Conservation (phyloP, 2,329 filamentous ascomycete species). For the Aspergillus sp. region DNA sequence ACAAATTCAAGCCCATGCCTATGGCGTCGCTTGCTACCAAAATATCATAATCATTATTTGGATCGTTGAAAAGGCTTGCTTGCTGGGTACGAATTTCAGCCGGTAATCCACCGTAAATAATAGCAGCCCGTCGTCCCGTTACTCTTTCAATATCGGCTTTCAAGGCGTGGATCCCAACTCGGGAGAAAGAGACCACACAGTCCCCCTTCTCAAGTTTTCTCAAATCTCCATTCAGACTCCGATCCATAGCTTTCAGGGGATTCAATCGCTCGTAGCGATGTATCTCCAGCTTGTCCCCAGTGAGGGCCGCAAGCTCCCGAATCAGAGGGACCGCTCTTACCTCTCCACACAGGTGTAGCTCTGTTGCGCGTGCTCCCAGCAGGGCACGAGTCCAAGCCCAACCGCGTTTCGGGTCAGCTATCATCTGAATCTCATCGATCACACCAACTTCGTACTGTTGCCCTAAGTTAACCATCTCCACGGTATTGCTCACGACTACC, state of each 20-base stretch:
- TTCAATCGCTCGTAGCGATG: constrained; percentile 84
- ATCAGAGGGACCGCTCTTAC: constrained; percentile 78
- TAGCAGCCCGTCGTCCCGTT: constrained; percentile 79
- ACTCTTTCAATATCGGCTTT: constrained; percentile 73
- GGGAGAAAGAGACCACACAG: constrained; percentile 82
- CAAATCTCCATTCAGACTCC: constrained; percentile 65
- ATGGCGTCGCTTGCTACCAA: constrained; percentile 94
- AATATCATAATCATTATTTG: constrained; percentile 91
- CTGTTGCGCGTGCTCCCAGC: constrained; percentile 79
- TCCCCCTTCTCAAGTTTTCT: constrained; percentile 79
- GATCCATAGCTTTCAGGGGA: constrained; percentile 65
- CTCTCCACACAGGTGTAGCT: constrained; percentile 93
- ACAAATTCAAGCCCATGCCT: constrained; percentile 94
- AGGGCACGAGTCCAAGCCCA: constrained; percentile 95
- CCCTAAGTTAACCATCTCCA: constrained; percentile 76
- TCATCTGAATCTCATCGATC: constrained; percentile 99
- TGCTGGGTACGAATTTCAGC: constrained; percentile 92
- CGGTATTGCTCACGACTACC: constrained; percentile 78
- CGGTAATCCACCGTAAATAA: constrained; percentile 88
- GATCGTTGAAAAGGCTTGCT: constrained; percentile 90
- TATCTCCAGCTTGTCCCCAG: constrained; percentile 79
- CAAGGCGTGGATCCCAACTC: constrained; percentile 75
- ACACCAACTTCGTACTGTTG: constrained; percentile 78
- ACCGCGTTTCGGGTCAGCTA: constrained; percentile 74
- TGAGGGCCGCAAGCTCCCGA: constrained; percentile 70